A percentile compares a stretch with the other conserved stretches of the same genome.
These are phyloP conservation scores for Tolypocladium tundrense DNA, from an alignment of 2,329 filamentous ascomycete genomes.

Conservation along the genomic window DNA sequence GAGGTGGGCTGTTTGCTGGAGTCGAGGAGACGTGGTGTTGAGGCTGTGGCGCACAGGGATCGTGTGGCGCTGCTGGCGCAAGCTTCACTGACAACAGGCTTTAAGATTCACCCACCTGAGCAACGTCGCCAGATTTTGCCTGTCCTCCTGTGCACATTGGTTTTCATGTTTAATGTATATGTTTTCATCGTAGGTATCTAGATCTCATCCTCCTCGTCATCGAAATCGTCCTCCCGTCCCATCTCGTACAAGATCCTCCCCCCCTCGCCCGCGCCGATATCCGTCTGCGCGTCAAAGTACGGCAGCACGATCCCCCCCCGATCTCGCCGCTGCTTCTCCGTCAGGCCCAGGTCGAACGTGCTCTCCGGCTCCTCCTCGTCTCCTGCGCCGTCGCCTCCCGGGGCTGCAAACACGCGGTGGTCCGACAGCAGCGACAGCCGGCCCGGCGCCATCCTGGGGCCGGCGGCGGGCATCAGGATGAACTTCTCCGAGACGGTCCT, in stretches of 20 bases:
- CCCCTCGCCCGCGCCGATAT: constrained; percentile 68
- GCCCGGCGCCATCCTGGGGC: constrained; percentile 15
- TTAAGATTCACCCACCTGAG: background rate
- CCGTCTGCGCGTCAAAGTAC: constrained; percentile 92
- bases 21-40: background rate
- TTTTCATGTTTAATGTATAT: background rate
- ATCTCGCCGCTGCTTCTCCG: constrained; percentile 80
- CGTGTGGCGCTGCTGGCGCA: background rate
- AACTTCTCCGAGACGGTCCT: constrained; percentile 63
- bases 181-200: constrained; percentile 19
- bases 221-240: constrained; percentile 93
- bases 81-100: background rate
- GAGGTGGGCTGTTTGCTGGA: too few relatives aligned
- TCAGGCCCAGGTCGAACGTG: constrained; percentile 79
- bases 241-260: constrained; percentile 95
- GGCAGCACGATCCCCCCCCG: constrained; percentile 84
- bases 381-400: constrained; percentile 15
- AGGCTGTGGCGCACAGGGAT: background rate
- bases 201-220: constrained; percentile 91
- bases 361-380: constrained; percentile 48
- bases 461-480: constrained; percentile 28
- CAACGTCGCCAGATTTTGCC: background rate
- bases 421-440: constrained; percentile 58
- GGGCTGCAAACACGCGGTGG: constrained; percentile 56
- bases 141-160: background rate